Evolutionary conservation across 1,284 basidiomycete species (phyloP), one percentile per base, ranked within the genome.

Genomic region (Ustilago xerochloae): DNA sequence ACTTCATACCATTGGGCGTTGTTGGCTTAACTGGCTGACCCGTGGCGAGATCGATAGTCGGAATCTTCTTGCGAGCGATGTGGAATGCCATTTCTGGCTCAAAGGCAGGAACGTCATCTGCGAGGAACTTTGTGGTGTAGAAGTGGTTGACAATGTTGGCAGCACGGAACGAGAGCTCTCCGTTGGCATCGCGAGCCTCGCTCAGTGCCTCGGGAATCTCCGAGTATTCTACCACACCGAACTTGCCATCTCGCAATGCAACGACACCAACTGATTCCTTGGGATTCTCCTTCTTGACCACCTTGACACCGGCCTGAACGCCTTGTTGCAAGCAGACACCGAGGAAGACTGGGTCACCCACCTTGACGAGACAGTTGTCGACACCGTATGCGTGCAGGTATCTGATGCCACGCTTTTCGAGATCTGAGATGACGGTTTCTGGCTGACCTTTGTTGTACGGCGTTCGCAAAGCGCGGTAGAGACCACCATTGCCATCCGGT

Each of bases 101-200:
- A 84, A 97, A 95, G 1, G 68, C 55, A 2, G 88, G 87, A 77
- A 92, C 90, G 65, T 96, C 91, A 32, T 87, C 85, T 66, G 92
- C 89, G 63, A 99, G 89, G 87, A 94, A 99, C 20, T 88, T 86
- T 45, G 91, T 91, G 45, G 95, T 96, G 87, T 97, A 99, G 86
- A 98, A 97, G 86, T 99, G 97, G 87, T 98, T 99, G 82, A 89
- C 97, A 83, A 99, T 98, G 87, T 99, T 99, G 54, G 90, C 97
- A 3, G 95, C 96, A 66, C 95, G 90, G 90, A 96, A 97, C 18
- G 89, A 87, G 58, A 99, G 89, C 36, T 81, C 68, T 48, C 75
- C 77, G 68, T 93, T 90, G 56, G 90, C 91, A 52, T 89, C 86
- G 47, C 90, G 88, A 66, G 88, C 87, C 83, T 93, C 92, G 13